Conservation (phyloP, 768 basidiomycete species). For the Amanita inopinata region DNA sequence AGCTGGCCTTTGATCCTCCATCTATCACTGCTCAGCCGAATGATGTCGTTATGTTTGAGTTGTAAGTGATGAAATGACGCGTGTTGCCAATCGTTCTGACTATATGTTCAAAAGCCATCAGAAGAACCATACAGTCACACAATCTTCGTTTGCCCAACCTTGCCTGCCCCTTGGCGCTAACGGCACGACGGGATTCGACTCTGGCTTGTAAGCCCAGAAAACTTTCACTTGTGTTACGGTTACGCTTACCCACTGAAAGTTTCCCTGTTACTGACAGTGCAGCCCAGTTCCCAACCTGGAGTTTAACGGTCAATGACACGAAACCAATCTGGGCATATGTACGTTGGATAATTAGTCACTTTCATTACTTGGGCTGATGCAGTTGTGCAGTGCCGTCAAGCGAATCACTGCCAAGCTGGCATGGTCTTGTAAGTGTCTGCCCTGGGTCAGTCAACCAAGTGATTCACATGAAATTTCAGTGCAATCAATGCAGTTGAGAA, state of each 20-base stretch:
- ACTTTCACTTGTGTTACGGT: neutral
- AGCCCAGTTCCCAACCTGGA: conserved; percentile 45
- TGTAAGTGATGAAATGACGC: conserved; percentile 25
- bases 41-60: conserved; percentile 51
- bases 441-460: neutral
- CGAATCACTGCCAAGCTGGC: conserved; percentile 39
- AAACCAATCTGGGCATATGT: conserved; percentile 50
- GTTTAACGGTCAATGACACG: conserved; percentile 48
- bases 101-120: conserved; percentile 30
- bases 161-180: conserved; percentile 36
- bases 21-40: conserved; percentile 38
- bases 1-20: conserved; percentile 41
- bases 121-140: conserved; percentile 63
- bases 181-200: conserved; percentile 39
- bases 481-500: conserved; percentile 49
- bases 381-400: conserved; percentile 30
- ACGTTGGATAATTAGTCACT: conserved; percentile 13
- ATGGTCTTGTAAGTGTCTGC: conserved; percentile 39
- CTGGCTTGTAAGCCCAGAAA: conserved; percentile 38
- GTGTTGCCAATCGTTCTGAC: conserved; percentile 8
- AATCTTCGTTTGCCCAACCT: conserved; percentile 51
- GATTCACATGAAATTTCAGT: conserved; percentile 15
- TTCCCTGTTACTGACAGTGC: conserved; percentile 30
- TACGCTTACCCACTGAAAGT: conserved; percentile 15
- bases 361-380: conserved; percentile 3